Conservation (phyloP, 73 alveolate species). For the Paramecium sexaurelia region DNA sequence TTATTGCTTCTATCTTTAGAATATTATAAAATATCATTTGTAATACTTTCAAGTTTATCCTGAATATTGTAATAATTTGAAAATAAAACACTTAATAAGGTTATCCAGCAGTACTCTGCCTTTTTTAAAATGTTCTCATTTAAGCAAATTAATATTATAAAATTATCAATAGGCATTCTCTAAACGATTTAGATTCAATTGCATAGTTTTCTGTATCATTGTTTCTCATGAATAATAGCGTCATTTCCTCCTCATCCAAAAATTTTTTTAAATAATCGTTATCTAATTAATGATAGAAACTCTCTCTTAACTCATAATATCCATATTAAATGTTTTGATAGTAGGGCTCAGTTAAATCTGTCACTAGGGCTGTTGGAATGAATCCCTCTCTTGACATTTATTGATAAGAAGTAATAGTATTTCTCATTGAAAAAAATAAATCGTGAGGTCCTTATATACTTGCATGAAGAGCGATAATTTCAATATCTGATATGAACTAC, state of each 20-base stretch:
- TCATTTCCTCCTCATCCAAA: neutral
- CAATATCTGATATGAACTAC: neutral
- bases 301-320: neutral
- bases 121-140: neutral
- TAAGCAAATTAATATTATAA: neutral
- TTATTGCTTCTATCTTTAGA: neutral
- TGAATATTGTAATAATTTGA: too few relatives aligned
- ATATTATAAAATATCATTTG: neutral
- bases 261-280: neutral
- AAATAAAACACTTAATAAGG: neutral
- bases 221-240: neutral
- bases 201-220: neutral
- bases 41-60: too few relatives aligned
- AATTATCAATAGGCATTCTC: neutral
- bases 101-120: neutral
- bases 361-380: neutral
- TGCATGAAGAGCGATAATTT: neutral
- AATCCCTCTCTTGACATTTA: neutral
- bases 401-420: neutral
- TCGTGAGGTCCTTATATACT: neutral
- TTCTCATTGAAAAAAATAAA: neutral
- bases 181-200: neutral
- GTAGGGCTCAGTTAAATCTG: neutral
- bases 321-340: neutral
- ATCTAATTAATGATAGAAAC: neutral